Conservation (phyloP, 257 asterid genomes). For the Eucommia ulmoides region DNA sequence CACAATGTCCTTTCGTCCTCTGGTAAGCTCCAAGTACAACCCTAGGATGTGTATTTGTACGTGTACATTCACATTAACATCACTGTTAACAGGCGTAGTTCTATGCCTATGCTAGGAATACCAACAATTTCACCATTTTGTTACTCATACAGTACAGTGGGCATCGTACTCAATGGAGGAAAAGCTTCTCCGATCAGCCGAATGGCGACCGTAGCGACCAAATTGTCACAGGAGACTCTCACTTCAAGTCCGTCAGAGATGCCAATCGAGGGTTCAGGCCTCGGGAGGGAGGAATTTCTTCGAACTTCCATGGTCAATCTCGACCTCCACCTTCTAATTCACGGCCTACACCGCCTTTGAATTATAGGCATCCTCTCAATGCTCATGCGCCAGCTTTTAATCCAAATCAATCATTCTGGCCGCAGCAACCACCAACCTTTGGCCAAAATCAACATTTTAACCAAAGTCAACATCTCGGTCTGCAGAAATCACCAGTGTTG, state of each 20-base stretch:
- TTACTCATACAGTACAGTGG: neutral
- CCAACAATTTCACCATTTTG: neutral
- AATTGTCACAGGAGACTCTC: neutral
- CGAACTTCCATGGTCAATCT: neutral
- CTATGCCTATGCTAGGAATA: too few relatives aligned
- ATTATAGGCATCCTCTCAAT: constrained; percentile 3
- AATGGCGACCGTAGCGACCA: neutral
- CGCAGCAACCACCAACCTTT: constrained; percentile 13
- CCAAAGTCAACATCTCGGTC: constrained; percentile 13
- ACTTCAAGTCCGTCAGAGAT: neutral
- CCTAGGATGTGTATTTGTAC: too few relatives aligned
- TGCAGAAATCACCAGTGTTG: constrained; percentile 17
- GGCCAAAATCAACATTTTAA: too few relatives aligned
- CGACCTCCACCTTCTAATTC: constrained; percentile 9
- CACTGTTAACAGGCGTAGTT: neutral
- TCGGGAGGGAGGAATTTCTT: too few relatives aligned
- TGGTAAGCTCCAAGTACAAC: neutral
- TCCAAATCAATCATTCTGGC: neutral
- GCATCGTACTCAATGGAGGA: neutral
- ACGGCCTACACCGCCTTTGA: too few relatives aligned
- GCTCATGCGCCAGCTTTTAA: constrained; percentile 1
- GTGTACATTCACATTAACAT: neutral
- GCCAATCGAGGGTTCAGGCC: neutral
- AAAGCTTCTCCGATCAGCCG: neutral
- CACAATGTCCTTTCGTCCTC: neutral